Evolutionary conservation across 192 early-diverging fungal genomes (phyloP).

Genomic region (Coemansia sp.): DNA sequence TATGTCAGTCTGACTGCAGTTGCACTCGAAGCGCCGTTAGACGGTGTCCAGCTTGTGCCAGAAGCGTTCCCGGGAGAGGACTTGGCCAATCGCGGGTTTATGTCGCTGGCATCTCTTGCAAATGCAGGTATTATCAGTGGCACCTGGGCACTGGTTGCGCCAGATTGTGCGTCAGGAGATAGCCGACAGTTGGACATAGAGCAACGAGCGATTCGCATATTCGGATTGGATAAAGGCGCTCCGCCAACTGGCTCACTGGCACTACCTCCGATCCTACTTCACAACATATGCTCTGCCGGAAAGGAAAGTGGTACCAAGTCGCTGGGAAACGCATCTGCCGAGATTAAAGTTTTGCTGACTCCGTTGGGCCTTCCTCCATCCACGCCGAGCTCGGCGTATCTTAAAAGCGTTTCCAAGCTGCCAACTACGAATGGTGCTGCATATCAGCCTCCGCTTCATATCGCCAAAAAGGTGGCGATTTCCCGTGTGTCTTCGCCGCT

Average conservation of each 20-base stretch:
- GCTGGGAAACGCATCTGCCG: neutral
- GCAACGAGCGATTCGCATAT: constrained; percentile 44
- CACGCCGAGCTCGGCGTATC: constrained; percentile 21
- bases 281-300: constrained; percentile 13
- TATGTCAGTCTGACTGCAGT: constrained; percentile 13
- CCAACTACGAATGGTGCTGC: neutral
- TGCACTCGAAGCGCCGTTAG: constrained; percentile 14
- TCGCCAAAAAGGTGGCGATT: constrained; percentile 36
- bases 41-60: constrained; percentile 26
- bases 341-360: constrained; percentile 13
- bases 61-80: constrained; percentile 24
- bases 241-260: constrained; percentile 7
- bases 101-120: constrained; percentile 35
- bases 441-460: constrained; percentile 30
- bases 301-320: neutral
- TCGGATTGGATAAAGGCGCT: constrained; percentile 20
- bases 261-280: constrained; percentile 42
- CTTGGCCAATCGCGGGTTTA: constrained; percentile 35
- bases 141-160: constrained; percentile 38
- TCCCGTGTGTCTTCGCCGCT: constrained; percentile 48
- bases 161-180: neutral
- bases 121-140: constrained; percentile 45
- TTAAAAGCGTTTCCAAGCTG: constrained; percentile 3
- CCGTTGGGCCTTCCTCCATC: constrained; percentile 38
- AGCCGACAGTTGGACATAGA: neutral